Conservation (phyloP, 1,139 yeast species). For the Sugiyamaella sp. region DNA sequence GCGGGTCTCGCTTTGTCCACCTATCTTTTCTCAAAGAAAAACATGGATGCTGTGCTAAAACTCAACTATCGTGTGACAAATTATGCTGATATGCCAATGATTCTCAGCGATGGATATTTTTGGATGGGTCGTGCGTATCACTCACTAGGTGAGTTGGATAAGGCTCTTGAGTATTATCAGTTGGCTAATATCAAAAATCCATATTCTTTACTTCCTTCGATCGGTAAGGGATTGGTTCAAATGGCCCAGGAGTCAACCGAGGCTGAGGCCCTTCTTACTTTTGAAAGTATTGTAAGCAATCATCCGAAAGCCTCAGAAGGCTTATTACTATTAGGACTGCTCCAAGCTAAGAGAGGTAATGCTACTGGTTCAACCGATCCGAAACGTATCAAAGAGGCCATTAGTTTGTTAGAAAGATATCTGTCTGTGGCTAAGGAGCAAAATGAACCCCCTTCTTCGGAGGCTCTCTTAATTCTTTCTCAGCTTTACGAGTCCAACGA, state of each 20-base stretch:
- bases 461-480: slow-evolving; percentile 71
- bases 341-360: slow-evolving; percentile 30
- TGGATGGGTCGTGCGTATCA: slow-evolving; percentile 86
- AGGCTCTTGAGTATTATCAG: slow-evolving; percentile 72
- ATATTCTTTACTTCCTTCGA: slow-evolving; percentile 60
- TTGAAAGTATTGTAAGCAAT: slow-evolving; percentile 70
- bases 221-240: slow-evolving; percentile 89
- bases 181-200: slow-evolving; percentile 45
- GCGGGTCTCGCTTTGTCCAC: slow-evolving; percentile 52
- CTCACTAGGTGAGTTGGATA: slow-evolving; percentile 57
- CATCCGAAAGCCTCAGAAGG: slow-evolving; percentile 77
- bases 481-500: slow-evolving; percentile 61
- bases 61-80: slow-evolving; percentile 57
- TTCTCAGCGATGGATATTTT: slow-evolving; percentile 76
- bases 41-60: slow-evolving; percentile 59
- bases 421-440: slow-evolving; percentile 59
- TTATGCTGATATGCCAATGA: slow-evolving; percentile 45
- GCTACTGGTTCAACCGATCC: slow-evolving; percentile 20
- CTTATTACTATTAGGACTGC: slow-evolving; percentile 30
- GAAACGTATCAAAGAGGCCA: slow-evolving; percentile 47
- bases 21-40: slow-evolving; percentile 63
- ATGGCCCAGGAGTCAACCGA: slow-evolving; percentile 64
- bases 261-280: slow-evolving; percentile 76
- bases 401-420: slow-evolving; percentile 71
- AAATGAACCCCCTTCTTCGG: slow-evolving; percentile 66